Evolutionary conservation across 2,329 filamentous ascomycete genomes (phyloP).

Genomic region (Westerdykella aurantiaca): DNA sequence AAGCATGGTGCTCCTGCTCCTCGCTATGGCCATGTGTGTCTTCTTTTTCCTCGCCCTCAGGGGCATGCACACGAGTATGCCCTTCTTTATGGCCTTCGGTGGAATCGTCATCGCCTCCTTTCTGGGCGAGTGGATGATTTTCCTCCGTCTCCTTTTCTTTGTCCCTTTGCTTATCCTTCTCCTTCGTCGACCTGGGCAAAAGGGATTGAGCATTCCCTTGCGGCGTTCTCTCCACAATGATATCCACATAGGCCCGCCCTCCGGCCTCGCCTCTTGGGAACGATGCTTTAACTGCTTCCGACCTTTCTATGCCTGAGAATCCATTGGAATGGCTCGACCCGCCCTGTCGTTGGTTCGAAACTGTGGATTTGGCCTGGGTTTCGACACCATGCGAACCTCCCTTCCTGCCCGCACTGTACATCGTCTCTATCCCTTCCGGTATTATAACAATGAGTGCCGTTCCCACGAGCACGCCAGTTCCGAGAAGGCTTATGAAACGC

Average conservation of each 20-base stretch:
- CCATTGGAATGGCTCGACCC: constrained; percentile 19
- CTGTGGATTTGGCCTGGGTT: constrained; percentile 19
- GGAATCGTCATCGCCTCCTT: constrained; percentile 36
- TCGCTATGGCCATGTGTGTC: constrained; percentile 34
- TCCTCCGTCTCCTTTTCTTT: constrained; percentile 12
- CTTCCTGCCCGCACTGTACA: constrained; percentile 54
- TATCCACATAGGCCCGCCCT: constrained; percentile 16
- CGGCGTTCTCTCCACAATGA: constrained; percentile 17
- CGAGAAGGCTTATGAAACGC: constrained; percentile 83
- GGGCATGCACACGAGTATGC: constrained; percentile 32
- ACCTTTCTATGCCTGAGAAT: constrained; percentile 17
- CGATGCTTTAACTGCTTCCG: constrained; percentile 7
- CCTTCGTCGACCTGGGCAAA: constrained; percentile 15
- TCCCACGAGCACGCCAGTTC: constrained; percentile 88
- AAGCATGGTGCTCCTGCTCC: constrained; percentile 58
- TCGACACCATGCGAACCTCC: constrained; percentile 20
- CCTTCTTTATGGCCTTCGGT: constrained; percentile 35
- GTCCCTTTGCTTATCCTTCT: constrained; percentile 21
- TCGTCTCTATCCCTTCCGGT: constrained; percentile 88
- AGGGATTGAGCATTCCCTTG: constrained; percentile 7
- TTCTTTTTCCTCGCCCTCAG: constrained; percentile 36
- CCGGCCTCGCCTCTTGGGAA: constrained; percentile 13
- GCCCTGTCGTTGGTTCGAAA: constrained; percentile 20
- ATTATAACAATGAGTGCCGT: constrained; percentile 97
- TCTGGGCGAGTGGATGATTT: constrained; percentile 23